Percentiles rank a stretch among this genome's conserved stretches.
Conservation (phyloP, 116 monocot species). For the Cymodocea nodosa region DNA sequence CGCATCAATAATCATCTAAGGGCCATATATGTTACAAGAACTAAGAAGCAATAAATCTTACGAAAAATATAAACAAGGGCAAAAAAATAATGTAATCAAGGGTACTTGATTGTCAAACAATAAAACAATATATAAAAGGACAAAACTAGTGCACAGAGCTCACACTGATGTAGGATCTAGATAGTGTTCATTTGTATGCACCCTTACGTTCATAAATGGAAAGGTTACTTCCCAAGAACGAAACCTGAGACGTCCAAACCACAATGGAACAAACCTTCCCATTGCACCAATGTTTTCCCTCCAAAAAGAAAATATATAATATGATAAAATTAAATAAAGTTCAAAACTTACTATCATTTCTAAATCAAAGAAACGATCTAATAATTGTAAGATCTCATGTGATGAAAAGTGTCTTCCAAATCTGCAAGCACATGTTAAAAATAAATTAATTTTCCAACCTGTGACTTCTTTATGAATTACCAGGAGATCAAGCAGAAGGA, state of each 20-base stretch:
- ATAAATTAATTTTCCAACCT: background rate
- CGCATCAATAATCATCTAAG: no score
- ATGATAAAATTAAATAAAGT: background rate
- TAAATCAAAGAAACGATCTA: conserved; percentile 91
- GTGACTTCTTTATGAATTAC: background rate
- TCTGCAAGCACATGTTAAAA: background rate
- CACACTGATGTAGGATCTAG: no score
- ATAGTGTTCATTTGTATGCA: no score
- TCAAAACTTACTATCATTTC: conserved; percentile 65
- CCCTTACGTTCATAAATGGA: no score
- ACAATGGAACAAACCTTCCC: background rate
- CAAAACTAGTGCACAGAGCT: no score
- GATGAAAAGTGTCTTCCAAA: conserved; percentile 49
- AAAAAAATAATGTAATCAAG: no score
- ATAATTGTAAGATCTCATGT: conserved; percentile 80
- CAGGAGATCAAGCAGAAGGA: background rate
- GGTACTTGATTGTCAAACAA: no score
- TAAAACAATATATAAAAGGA: no score
- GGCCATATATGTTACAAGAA: no score
- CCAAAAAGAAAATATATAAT: background rate
- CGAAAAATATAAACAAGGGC: no score
- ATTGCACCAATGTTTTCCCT: background rate
- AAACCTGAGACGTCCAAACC: background rate
- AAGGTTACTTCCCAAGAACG: no score
- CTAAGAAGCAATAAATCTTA: no score